These are phyloP conservation scores for Umbelopsis ramanniana DNA, from an alignment of 192 early-diverging fungal species.

Conservation along the genomic window DNA sequence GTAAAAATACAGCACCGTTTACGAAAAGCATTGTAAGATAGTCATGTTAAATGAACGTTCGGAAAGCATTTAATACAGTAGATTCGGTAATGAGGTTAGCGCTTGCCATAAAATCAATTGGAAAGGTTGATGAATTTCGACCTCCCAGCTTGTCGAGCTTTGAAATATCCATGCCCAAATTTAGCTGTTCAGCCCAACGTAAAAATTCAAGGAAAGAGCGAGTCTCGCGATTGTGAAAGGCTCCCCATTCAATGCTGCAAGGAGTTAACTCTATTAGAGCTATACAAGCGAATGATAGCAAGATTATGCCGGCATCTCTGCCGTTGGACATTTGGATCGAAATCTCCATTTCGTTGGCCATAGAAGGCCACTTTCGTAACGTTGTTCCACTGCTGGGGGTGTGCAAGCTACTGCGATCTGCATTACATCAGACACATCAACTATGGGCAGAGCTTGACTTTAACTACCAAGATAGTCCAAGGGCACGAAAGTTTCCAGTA, in stretches of 20 bases:
- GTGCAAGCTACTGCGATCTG: neutral
- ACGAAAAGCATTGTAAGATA: too few species aligned
- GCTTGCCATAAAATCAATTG: too few species aligned
- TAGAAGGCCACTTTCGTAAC: neutral
- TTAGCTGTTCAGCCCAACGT: too few species aligned
- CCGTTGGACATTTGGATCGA: conserved; percentile 10
- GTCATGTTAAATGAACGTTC: too few species aligned
- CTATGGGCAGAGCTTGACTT: neutral
- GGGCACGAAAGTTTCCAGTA: neutral
- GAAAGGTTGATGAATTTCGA: too few species aligned
- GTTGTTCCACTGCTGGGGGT: neutral
- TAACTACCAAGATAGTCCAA: neutral
- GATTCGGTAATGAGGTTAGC: neutral
- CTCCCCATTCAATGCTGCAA: neutral
- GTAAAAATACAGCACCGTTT: too few species aligned
- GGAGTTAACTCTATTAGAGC: neutral
- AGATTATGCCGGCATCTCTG: neutral
- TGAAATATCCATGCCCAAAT: too few species aligned
- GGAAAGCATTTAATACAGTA: too few species aligned
- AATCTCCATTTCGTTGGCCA: neutral
- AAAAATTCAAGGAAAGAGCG: too few species aligned
- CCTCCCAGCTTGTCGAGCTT: too few species aligned
- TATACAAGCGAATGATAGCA: neutral
- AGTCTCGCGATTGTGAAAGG: too few species aligned
- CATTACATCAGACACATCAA: neutral